Percentiles rank a stretch among this genome's conserved stretches.
phyloP scores from a whole-genome alignment of 345 rosid genomes.

The Dimocarpus longan region DNA sequence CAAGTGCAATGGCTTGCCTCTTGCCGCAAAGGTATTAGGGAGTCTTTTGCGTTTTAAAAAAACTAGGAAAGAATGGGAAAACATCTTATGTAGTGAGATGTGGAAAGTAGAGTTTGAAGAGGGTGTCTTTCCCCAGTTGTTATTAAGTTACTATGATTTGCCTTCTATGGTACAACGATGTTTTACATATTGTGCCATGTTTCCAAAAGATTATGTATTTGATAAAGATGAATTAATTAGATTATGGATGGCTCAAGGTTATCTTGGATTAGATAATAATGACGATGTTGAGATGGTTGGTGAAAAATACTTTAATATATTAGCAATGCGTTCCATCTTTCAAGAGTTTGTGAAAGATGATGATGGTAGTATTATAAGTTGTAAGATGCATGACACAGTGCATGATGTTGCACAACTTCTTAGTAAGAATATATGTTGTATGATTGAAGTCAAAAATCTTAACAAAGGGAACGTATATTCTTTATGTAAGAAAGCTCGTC shows the following conservation, averaged over 20 bases:
- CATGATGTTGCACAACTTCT: not conserved
- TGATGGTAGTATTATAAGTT: not conserved
- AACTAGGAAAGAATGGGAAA: not conserved
- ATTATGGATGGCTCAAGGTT: constrained; percentile 1
- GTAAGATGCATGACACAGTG: not conserved
- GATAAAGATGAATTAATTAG: not conserved
- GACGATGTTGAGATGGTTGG: not conserved
- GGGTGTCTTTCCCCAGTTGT: not conserved
- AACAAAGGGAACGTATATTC: not conserved
- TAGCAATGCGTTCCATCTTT: not conserved
- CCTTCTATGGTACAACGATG: not conserved
- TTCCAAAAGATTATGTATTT: constrained; percentile 16
- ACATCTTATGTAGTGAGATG: not conserved
- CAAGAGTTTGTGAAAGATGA: not conserved
- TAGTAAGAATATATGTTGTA: not conserved
- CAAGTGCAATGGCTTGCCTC: not conserved
- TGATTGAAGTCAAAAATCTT: no score
- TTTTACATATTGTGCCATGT: constrained; percentile 19
- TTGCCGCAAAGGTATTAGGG: not conserved
- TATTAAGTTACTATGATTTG: not conserved
- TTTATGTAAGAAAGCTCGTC: not conserved
- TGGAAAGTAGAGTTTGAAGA: not conserved
- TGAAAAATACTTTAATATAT: not conserved
- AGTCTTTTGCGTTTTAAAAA: not conserved
- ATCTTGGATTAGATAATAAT: not conserved